Evolutionary conservation across 768 basidiomycete species (phyloP).

Genomic region (Sporobolomyces phaffii): DNA sequence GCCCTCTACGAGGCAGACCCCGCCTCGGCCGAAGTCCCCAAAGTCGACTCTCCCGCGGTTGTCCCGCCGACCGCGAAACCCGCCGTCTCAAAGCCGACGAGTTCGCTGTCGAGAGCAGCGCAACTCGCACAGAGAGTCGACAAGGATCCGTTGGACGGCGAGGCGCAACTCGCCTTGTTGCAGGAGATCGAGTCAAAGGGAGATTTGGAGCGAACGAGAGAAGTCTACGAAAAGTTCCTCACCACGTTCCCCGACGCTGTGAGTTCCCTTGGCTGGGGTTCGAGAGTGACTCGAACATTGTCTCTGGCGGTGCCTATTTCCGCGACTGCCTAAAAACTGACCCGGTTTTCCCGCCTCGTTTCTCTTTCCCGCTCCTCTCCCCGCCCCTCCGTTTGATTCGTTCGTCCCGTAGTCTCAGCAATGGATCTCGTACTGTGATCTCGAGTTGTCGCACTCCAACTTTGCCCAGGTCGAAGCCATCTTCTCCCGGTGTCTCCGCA

Average conservation of each 20-base stretch:
- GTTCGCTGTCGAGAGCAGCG: conserved; percentile 32
- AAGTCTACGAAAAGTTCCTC: conserved; percentile 73
- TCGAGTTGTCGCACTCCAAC: conserved; percentile 51
- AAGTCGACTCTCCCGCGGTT: not conserved
- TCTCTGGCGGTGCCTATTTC: too few species aligned
- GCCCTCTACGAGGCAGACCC: conserved; percentile 19
- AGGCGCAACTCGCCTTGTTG: conserved; percentile 70
- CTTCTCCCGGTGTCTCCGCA: conserved; percentile 80
- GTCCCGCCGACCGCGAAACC: conserved; percentile 1
- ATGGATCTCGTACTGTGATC: conserved; percentile 72
- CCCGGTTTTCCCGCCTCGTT: not conserved
- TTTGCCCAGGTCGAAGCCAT: conserved; percentile 74
- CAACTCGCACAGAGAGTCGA: conserved; percentile 39
- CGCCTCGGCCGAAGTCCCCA: conserved; percentile 13
- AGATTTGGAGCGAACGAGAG: conserved; percentile 72
- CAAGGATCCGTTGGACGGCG: conserved; percentile 67
- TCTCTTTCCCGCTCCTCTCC: not conserved
- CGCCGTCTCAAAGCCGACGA: not conserved
- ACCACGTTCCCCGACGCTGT: conserved; percentile 88
- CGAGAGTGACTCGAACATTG: not conserved
- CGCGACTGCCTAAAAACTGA: too few species aligned
- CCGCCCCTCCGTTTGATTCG: not conserved
- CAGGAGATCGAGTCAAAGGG: conserved; percentile 67
- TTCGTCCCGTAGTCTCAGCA: conserved; percentile 58
- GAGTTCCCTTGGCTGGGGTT: conserved; percentile 47